Evolutionary conservation across 2,329 filamentous ascomycete species (phyloP), one percentile per base, ranked within the genome.

Genomic region (Trichoderma atroviride): DNA sequence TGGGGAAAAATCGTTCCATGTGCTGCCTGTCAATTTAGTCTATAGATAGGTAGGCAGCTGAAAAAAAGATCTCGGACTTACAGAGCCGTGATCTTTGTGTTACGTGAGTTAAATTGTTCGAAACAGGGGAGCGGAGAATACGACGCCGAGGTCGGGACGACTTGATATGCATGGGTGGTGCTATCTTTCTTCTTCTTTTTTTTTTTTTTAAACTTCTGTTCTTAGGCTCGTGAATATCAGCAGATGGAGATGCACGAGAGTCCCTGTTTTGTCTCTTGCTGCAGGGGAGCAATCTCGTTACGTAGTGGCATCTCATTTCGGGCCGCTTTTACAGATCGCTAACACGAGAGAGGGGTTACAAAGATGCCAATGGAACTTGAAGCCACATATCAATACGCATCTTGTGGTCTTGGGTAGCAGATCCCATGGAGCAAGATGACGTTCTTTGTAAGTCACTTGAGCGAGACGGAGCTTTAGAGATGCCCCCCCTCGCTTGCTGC

Each of bases 251-350:
- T n/a, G 55, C 27, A n/a, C 31, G 27, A 29, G 29, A 19, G 19
- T 56, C 29, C 33, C 56, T 37, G 7, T 37, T 35, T 37, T 29
- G 3, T 40, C 14, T 57, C 14, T 58, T 33, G 56, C 33, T 58
- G 56, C n/a, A 37, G 56, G 56, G 31, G 24, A 53, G 50, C 37
- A 40, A 57, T 57, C 53, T 56, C 52, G 55, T 52, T 67, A 67
- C 64, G 64, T 59, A 66, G 53, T 59, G n/a, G 47, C 62, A 66
- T 66, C 62, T 66, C 62, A 50, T 57, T 31, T 52, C 63, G 63
- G 63, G 63, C 63, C 63, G 53, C 29, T n/a, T 35, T 57, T 53
- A 16, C 16, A 67, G 63, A 67, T 67, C 63, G 56, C 33, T 40
- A 22, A 43, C 14, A 27, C 27, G 31, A 6, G 16, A 19, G 56